Base-by-base conservation (phyloP, 257 asterid species). In the Scutellaria minor region DNA sequence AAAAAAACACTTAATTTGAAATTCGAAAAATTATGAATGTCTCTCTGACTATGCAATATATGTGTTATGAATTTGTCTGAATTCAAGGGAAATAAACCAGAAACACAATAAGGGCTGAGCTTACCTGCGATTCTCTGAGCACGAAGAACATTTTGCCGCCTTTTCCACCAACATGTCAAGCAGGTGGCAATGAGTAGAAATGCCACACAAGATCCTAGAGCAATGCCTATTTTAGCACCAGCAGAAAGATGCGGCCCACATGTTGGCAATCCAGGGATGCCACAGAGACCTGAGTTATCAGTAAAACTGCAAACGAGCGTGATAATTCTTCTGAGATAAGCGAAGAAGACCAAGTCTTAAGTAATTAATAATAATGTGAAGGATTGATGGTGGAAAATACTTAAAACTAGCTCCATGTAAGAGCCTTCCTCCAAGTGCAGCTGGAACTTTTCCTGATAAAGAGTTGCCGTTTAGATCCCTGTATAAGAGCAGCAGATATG, bases 391-490 rank as follows among this genome's bases (percentile, higher is more conserved):
- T 14, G 62, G 42, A 60, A 71, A 77, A 48, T 75, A 83, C 84
- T 85, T 73, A 79, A 76, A 78, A 80, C 97, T 95, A 75, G 97
- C 96, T 45, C 98, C 89, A 65, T 92, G 98, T 85, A 92, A 86
- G 63, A 90, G 97, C 82, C 92, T 86, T 74, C 96, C 99, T 15
- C 97, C 99, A 37, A 95, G 85, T 48, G 94, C 92, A 68, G 89
- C 85, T 4, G 99, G 97, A 78, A 92, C 96, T 83, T 82, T 83
- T 84, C 99, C 98, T 42, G 87, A 77, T 24, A 95, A 85, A 54
- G 97, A 95, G 82, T 95, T 95, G 22, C 96, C 85, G 13, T 95
- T 95, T 44, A 95, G 96, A 80, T 92, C 87, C 85, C 98, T 95
- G 85, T 53, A 68, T 22, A 51, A 51, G 55, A 80, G 57, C 62